Base-by-base conservation (phyloP, 192 early-diverging fungal species). In the Jimgerdemannia flammicorona region DNA sequence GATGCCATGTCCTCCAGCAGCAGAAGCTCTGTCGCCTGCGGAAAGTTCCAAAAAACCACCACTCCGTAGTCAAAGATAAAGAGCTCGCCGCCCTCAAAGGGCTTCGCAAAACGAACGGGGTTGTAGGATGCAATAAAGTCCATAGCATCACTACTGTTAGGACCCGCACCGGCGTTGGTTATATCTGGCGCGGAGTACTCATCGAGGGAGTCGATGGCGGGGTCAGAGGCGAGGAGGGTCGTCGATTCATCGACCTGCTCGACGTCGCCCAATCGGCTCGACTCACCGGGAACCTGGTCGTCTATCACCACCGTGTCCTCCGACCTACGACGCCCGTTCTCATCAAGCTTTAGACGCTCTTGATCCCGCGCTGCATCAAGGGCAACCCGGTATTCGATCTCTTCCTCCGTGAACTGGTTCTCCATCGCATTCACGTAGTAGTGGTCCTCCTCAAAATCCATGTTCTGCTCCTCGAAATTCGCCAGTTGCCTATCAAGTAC, bases 31-130 rank as follows among this genome's bases (percentile, higher is more conserved):
- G 87, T 83, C 44, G 83, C 88, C 29, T 84, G 78, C 1, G 79
- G 81, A 29, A 89, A 82, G 71, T 89, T 89, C 88, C 88, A 89
- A 68, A 87, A 85, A n/a, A 90, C 87, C 1, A 84, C 81, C 4
- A 88, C 87, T 19, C 87, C 88, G 75, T 90, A 90, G 64, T 88
- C 84, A 71, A 87, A 88, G 68, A 87, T 83, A 71, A 90, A 88
- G 1, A 90, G 79, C 64, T 88, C 87, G 8, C 87, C 87, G 18
- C 87, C 84, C 68, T 81, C 84, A 63, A 83, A 84, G 11, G 79
- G 79, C 42, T 70, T 69, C 18, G 40, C 29, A 18, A 68, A 9
- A 19, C 67, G 29, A 29, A 29, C 29, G 29, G 29, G 29, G 29
- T 29, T 29, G 29, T 29, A 29, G 29, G 29, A 29, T 29, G 29